Evolutionary conservation across 106 monocot species (phyloP), one percentile per base, ranked within the genome.

Genomic region (Hemerocallis citrina): DNA sequence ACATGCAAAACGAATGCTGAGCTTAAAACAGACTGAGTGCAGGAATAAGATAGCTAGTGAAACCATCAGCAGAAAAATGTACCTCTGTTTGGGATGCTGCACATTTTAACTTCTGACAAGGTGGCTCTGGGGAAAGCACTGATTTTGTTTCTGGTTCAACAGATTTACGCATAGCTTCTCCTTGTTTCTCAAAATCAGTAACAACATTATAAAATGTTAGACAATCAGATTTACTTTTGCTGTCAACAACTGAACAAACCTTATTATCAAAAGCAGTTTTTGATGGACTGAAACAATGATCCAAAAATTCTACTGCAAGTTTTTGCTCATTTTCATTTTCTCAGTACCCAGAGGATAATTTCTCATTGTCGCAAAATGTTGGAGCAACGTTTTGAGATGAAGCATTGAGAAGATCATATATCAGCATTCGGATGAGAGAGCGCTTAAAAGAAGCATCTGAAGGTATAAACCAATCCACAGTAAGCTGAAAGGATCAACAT

Each of bases 381-480:
- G 68, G n/a, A n/a, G n/a, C 6, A 40, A 37, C 19, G 51, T 62
- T 43, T 32, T 77, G 77, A 62, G 59, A 59, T 7, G 59, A 7
- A 34, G 74, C n/a, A 59, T 39, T 14, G 15, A 81, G 49, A 63
- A 88, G 75, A 13, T 92, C 69, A 38, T 75, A 76, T 28, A 92
- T 69, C 32, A 92, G 40, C 50, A 78, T 88, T 22, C 75, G 68
- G 43, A 92, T 84, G 12, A 78, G 14, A 61, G 72, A 71, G 11
- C 92, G 80, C 49, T 92, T 92, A 24, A 61, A 67, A 62, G 88
- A 92, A 61, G 88, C 92, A 55, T 88, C 92, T 24, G 81, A 74
- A 62, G 92, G 92, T 39, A 70, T 55, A 66, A 92, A 92, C 92
- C 92, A 92, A 55, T 88, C 73, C 3, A 15, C 41, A 47, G 35